A percentile compares a stretch with the other conserved stretches of the same genome.
These are phyloP conservation scores for Naganishia vaughanmartiniae DNA, from an alignment of 768 basidiomycete genomes.

Conservation along the genomic window DNA sequence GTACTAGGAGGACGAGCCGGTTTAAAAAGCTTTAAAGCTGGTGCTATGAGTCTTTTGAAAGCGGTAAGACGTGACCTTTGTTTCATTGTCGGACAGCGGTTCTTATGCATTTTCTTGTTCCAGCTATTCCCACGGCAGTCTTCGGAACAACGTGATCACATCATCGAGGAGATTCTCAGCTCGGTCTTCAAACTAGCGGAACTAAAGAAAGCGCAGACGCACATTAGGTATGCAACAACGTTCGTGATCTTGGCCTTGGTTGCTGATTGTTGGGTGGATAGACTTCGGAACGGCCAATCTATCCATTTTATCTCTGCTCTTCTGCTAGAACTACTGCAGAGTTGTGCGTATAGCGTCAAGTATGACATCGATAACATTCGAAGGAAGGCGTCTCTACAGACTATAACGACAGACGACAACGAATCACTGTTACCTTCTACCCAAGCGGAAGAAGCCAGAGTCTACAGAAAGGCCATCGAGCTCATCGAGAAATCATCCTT, in stretches of 20 bases:
- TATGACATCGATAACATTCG: slow-evolving; percentile 48
- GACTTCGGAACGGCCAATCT: slow-evolving; percentile 81
- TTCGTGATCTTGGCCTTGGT: not conserved
- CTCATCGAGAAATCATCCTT: slow-evolving; percentile 23
- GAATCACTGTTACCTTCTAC: slow-evolving; percentile 57
- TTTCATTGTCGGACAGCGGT: not conserved
- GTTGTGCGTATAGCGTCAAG: slow-evolving; percentile 82
- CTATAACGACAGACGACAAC: slow-evolving; percentile 57
- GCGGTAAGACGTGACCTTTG: slow-evolving; percentile 61
- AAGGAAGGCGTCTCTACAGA: slow-evolving; percentile 31
- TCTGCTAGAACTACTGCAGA: slow-evolving; percentile 92
- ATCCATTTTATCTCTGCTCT: slow-evolving; percentile 93
- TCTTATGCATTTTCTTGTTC: not conserved
- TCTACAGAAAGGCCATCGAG: slow-evolving; percentile 8
- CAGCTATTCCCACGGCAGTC: slow-evolving; percentile 84
- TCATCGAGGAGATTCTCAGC: slow-evolving; percentile 91
- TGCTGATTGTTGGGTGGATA: slow-evolving; percentile 48
- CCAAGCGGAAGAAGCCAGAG: slow-evolving; percentile 53
- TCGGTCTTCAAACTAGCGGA: slow-evolving; percentile 87
- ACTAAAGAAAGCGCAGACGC: slow-evolving; percentile 82
- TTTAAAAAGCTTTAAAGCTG: slow-evolving; percentile 75
- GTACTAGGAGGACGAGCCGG: slow-evolving; percentile 68
- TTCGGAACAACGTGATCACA: slow-evolving; percentile 87
- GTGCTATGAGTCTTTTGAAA: slow-evolving; percentile 77
- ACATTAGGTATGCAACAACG: slow-evolving; percentile 63